A percentile compares a stretch with the other conserved stretches of the same genome.
Evolutionary conservation across 805 yeast genomes (phyloP).

Genomic region (Kluyveromyces lactis): DNA sequence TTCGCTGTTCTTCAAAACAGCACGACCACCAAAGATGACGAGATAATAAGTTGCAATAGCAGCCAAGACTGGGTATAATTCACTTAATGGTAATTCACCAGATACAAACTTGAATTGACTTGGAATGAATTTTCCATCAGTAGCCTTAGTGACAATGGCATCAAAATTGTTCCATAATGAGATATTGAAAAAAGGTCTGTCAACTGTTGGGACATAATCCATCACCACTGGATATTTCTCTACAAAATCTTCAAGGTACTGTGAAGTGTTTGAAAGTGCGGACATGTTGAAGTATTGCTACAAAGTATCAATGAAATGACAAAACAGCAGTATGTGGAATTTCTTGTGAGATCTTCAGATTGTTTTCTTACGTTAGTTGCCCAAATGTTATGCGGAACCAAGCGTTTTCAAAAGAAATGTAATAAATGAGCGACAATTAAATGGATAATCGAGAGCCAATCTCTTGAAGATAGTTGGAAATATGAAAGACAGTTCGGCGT

Average conservation of each 20-base stretch:
- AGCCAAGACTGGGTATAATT: slow-evolving; percentile 47
- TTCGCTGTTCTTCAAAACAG: slow-evolving; percentile 44
- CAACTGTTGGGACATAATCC: slow-evolving; percentile 23
- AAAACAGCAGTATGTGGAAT: no score
- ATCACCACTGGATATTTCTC: slow-evolving; percentile 16
- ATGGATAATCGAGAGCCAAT: no score
- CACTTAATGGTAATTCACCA: slow-evolving; percentile 60
- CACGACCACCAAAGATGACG: slow-evolving; percentile 80
- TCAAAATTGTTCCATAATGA: slow-evolving; percentile 27
- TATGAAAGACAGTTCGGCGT: no score
- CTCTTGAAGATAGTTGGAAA: no score
- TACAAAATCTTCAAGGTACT: slow-evolving; percentile 15
- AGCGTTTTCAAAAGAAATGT: no score
- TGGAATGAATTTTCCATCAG: slow-evolving; percentile 24
- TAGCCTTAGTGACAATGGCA: slow-evolving; percentile 11
- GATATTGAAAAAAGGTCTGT: slow-evolving; percentile 29
- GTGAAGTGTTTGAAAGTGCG: neutral
- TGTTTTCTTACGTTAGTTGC: no score
- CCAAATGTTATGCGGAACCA: no score
- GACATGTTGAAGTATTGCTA: no score
- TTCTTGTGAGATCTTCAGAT: no score
- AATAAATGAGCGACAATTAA: no score
- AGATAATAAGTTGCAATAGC: slow-evolving; percentile 66
- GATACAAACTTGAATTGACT: slow-evolving; percentile 56
- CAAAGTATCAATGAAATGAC: no score